phyloP scores from a whole-genome alignment of 495 filamentous ascomycete genomes.

The Penicillium silybi region DNA sequence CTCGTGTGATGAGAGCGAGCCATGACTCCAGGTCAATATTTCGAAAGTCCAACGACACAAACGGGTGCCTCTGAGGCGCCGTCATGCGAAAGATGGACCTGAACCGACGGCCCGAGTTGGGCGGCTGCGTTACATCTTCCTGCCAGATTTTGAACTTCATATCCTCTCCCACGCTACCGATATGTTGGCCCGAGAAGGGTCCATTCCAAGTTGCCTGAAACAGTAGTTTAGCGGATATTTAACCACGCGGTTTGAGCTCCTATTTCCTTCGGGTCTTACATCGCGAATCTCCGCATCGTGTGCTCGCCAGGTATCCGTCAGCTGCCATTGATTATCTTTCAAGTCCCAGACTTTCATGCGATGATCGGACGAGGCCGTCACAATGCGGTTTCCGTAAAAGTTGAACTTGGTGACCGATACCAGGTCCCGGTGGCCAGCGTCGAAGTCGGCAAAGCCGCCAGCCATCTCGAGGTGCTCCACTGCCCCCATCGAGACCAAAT shows the following conservation, averaged over 20 bases:
- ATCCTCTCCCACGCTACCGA: conserved; percentile 75
- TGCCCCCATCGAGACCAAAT: conserved; percentile 19
- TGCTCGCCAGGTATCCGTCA: conserved; percentile 84
- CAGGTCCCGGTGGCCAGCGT: conserved; percentile 59
- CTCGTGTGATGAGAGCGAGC: conserved; percentile 76
- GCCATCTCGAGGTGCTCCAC: conserved; percentile 30
- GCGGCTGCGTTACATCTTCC: conserved; percentile 73
- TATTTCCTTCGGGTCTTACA: conserved; percentile 44
- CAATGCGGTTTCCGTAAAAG: conserved; percentile 83
- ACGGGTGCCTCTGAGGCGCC: conserved; percentile 56
- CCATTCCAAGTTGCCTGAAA: conserved; percentile 75
- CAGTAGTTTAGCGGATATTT: conserved; percentile 10
- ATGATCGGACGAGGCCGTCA: conserved; percentile 88
- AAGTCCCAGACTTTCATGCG: conserved; percentile 91
- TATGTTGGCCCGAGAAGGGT: conserved; percentile 56
- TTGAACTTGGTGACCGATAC: conserved; percentile 56
- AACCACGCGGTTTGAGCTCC: not conserved
- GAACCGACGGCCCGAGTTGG: conserved; percentile 72
- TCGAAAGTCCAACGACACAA: conserved; percentile 77
- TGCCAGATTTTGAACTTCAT: conserved; percentile 86
- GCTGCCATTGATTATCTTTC: conserved; percentile 69
- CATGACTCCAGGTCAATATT: conserved; percentile 70
- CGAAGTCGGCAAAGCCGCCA: conserved; percentile 60
- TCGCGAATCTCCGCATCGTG: conserved; percentile 90
- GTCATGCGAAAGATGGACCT: conserved; percentile 55